phyloP scores from a whole-genome alignment of 2,329 filamentous ascomycete species.

The Lizonia empirigonia region DNA sequence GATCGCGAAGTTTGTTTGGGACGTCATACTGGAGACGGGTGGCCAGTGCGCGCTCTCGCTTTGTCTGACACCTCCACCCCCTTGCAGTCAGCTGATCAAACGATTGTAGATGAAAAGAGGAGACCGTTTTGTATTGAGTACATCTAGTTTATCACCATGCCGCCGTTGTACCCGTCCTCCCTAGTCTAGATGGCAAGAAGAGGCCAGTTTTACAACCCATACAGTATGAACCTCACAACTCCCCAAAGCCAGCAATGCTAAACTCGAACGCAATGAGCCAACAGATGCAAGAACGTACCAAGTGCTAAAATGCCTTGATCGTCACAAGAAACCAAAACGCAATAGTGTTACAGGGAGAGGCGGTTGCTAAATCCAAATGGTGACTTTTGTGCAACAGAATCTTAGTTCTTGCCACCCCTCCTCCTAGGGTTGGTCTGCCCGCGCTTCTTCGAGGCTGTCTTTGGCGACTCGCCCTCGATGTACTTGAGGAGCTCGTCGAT shows the following conservation, averaged over 20 bases:
- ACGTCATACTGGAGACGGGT: constrained; percentile 5
- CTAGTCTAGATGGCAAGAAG: constrained; percentile 19
- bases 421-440: constrained; percentile 52
- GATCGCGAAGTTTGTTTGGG: constrained; percentile 15
- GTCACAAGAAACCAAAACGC: constrained; percentile 5
- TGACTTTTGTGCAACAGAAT: constrained; percentile 8
- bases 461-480: constrained; percentile 73
- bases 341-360: constrained; percentile 16
- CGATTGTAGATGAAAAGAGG: constrained; percentile 9
- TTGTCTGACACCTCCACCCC: constrained; percentile 1
- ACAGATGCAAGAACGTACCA: constrained; percentile 11
- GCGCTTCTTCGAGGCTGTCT: constrained; percentile 54
- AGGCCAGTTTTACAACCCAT: constrained; percentile 16
- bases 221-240: constrained; percentile 13
- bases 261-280: constrained; percentile 10
- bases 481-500: constrained; percentile 94
- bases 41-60: constrained; percentile 2
- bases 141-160: constrained; percentile 16
- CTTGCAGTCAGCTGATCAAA: not conserved
- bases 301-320: constrained; percentile 11
- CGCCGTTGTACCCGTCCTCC: constrained; percentile 13
- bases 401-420: constrained; percentile 23
- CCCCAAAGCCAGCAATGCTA: constrained; percentile 11
- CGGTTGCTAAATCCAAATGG: constrained; percentile 7
- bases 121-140: constrained; percentile 17